Evolutionary conservation across 257 asterid genomes (phyloP), one percentile per base, ranked within the genome.

Genomic region (Dorcoceras hygrometricum): DNA sequence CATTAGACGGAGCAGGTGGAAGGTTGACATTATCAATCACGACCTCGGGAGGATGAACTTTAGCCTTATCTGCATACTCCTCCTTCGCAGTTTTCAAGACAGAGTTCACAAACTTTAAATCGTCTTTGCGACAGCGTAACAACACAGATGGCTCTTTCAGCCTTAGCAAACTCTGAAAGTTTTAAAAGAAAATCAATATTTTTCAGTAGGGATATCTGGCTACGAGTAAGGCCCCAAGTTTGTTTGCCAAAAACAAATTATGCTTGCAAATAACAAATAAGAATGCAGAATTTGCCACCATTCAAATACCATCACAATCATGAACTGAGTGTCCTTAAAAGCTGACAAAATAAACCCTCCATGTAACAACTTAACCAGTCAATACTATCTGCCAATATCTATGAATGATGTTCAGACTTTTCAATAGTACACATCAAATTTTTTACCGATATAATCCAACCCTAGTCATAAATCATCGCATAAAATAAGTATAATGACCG

Each of bases 61-160:
- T 67, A 36, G 90, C 87, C 84, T 90, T 90, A 73, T 73, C 69
- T 14, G 96, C 87, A 73, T 93, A 93, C 71, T 88, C 97, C 32
- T 76, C 87, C 76, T 79, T 84, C 48, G 94, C 97, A 19, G 82
- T 59, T n/a, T 79, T 25, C 83, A 90, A 70, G 69, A 88, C 80
- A 68, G 95, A 83, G 76, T 90, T 84, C 70, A 93, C 97, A 74
- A 80, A 51, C 46, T 34, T 25, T 72, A 67, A 59, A 70, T 93
- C 98, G 59, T 83, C 89, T 72, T 93, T 79, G 59, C 98, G 98
- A 59, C 96, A 93, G 27, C 98, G 93, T 78, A 93, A 70, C 39
- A 93, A 79, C 62, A 90, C 81, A 48, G 96, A 85, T 34, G 98
- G 96, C 81, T 93, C 98, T 82, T 90, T 90, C 81, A 93, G 83